Evolutionary conservation across 2,329 filamentous ascomycete species (phyloP).

Genomic region (Aspergillus texensis): DNA sequence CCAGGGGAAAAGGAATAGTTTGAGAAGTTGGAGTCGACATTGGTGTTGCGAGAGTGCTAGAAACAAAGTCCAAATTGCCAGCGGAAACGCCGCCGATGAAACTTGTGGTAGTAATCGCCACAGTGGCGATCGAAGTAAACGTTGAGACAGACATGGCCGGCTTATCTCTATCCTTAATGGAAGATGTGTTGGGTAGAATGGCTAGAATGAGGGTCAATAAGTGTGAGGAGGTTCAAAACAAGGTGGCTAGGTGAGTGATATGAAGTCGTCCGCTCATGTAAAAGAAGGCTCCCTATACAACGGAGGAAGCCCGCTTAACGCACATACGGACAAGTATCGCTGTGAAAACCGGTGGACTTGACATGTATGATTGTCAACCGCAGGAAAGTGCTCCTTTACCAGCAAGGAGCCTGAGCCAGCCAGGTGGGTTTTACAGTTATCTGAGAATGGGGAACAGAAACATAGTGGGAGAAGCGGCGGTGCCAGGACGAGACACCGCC

Average conservation of each 20-base stretch:
- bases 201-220: background rate
- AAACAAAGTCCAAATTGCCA: conserved; percentile 16
- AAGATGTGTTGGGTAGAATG: background rate
- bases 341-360: background rate
- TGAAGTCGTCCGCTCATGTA: background rate
- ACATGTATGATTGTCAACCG: background rate
- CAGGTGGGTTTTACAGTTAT: conserved; percentile 14
- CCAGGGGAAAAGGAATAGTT: conserved; percentile 20
- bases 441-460: conserved; percentile 7
- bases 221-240: background rate
- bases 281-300: conserved; percentile 1
- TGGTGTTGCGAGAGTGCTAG: conserved; percentile 19
- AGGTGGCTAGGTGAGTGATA: background rate
- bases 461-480: conserved; percentile 4
- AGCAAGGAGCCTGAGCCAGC: conserved; percentile 28
- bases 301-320: background rate
- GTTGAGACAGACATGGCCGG: conserved; percentile 13
- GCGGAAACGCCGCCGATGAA: conserved; percentile 17
- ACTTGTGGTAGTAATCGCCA: conserved; percentile 10
- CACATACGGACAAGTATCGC: background rate
- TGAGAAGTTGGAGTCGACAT: conserved; percentile 25
- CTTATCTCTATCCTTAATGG: background rate
- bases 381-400: conserved; percentile 19
- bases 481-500: conserved; percentile 14
- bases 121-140: background rate